phyloP scores from a whole-genome alignment of 176 grass and related monocot species.

The Aegilops bicornis region DNA sequence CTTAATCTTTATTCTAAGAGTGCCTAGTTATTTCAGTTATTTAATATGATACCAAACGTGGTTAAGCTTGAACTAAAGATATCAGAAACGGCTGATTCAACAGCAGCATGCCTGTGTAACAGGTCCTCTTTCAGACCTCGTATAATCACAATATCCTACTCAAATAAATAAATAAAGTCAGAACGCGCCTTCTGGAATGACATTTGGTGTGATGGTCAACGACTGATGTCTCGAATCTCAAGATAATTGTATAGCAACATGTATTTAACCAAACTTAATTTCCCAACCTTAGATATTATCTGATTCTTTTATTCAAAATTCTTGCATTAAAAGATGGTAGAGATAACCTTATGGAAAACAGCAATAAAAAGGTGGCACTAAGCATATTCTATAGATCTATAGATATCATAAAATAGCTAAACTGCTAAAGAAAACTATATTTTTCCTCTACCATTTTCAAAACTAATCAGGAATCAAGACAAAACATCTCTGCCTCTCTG shows the following conservation, averaged over 20 bases:
- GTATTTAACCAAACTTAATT: slow-evolving; percentile 7
- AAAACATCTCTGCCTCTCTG: not conserved
- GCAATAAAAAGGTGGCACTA: not conserved
- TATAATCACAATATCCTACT: not conserved
- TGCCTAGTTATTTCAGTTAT: not conserved
- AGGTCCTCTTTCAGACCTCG: not conserved
- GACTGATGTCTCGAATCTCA: not conserved
- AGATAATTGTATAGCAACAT: slow-evolving; percentile 2
- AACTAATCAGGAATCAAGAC: not conserved
- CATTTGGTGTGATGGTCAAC: not conserved
- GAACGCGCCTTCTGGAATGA: not conserved
- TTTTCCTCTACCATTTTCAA: not conserved
- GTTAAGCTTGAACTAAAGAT: slow-evolving; percentile 26
- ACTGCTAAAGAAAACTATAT: not conserved
- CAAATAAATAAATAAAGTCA: slow-evolving; percentile 4
- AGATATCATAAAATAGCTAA: not conserved
- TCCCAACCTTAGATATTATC: not conserved
- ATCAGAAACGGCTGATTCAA: not conserved
- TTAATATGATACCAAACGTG: not conserved
- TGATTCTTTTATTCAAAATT: not conserved
- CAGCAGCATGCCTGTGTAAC: not conserved
- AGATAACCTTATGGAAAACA: slow-evolving; percentile 3
- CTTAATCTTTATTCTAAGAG: not conserved
- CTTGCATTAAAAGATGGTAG: not conserved
- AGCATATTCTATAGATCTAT: not conserved